phyloP scores from a whole-genome alignment of 495 filamentous ascomycete species.

The Talaromyces wortmannii region DNA sequence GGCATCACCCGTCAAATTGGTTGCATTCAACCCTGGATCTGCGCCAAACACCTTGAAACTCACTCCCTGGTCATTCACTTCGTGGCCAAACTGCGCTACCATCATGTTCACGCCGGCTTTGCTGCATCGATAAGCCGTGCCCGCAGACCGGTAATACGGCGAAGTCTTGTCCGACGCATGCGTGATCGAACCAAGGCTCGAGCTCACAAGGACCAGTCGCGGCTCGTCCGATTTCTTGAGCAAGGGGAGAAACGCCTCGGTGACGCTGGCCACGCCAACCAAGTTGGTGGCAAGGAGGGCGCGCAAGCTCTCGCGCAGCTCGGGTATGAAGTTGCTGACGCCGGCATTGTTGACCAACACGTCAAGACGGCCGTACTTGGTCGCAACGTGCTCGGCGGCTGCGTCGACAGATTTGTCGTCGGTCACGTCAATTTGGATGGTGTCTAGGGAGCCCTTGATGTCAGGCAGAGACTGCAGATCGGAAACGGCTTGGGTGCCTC shows the following conservation, averaged over 20 bases:
- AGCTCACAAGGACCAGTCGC: conserved; percentile 32
- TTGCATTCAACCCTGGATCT: conserved; percentile 14
- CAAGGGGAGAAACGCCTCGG: conserved; percentile 30
- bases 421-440: conserved; percentile 19
- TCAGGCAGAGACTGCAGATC: conserved; percentile 7
- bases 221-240: conserved; percentile 25
- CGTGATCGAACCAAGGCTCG: conserved; percentile 23
- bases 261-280: conserved; percentile 22
- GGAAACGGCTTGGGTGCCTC: conserved; percentile 14
- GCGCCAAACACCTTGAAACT: conserved; percentile 12
- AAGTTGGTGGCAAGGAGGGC: conserved; percentile 30
- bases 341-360: conserved; percentile 31
- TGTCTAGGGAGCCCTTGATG: conserved; percentile 14
- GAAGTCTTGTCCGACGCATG: conserved; percentile 18
- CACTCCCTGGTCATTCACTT: conserved; percentile 4
- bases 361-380: conserved; percentile 19
- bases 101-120: conserved; percentile 40
- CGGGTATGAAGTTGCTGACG: conserved; percentile 6
- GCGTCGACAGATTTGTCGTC: conserved; percentile 20
- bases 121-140: conserved; percentile 26
- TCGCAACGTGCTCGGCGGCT: conserved; percentile 12
- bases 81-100: conserved; percentile 10
- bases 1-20: conserved; percentile 10
- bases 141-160: conserved; percentile 9
- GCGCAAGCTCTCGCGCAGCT: conserved; percentile 16